Base-by-base conservation (phyloP, 805 yeast genomes). In the Teunomyces aglyptinius region DNA sequence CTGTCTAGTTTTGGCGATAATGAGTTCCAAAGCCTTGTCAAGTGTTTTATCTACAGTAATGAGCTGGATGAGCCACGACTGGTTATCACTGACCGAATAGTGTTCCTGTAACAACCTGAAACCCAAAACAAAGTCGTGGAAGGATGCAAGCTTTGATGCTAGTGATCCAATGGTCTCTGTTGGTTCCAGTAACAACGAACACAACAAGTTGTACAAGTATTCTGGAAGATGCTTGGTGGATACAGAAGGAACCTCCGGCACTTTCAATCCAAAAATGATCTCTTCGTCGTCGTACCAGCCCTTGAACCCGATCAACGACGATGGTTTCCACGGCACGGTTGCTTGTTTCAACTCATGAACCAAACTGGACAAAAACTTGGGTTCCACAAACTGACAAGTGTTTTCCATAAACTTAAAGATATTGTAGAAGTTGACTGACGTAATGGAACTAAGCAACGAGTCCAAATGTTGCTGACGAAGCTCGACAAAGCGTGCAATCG, bases 341-440 rank as follows among this genome's bases (percentile, higher is more conserved):
- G 46, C 44, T 10, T 43, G 49, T 28, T 41, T 48, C 4, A 63
- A 45, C 7, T 38, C 45, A 4, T 48, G 46, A 5, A 41, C 28
- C 12, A 64, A 44, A 2, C 54, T 61, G 10, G 43, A 41, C 3
- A 52, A 43, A 42, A 69, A 70, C 44, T 56, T 65, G n/a, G 48
- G 46, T 1, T 49, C 44, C 3, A 61, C 51, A 41, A 63, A 61
- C 3, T 52, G 57, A 46, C 60, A 60, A 0, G 77, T 68, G 28
- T 62, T 63, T 51, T 71, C 75, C 26, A 67, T 48, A 40, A 51
- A 71, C 48, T 59, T 64, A 45, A 69, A 58, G 5, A 70, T 47
- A 19, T 53, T 54, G 27, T 57, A 57, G 47, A 67, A 66, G 45
- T 66, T 58, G 15, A 68, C 39, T 4, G 39, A n/a, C 5, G 10